Conservation (phyloP, 2,329 filamentous ascomycete species). For the Xylariomycetidae sp. region DNA sequence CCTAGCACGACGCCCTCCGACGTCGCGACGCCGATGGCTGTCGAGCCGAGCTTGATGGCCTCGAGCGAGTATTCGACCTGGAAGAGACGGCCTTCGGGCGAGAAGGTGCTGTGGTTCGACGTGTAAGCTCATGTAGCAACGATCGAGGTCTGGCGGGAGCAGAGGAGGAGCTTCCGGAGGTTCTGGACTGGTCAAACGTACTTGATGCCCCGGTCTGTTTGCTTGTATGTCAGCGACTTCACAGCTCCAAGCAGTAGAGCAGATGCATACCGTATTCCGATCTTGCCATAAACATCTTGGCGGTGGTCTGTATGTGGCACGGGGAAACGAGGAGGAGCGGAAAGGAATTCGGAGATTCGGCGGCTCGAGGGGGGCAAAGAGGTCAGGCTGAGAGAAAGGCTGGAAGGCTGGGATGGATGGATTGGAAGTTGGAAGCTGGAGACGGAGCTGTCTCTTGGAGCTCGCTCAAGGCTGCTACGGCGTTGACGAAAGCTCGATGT, state of each 20-base stretch:
- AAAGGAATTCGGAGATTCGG: conserved; percentile 4
- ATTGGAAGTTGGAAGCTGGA: too few species aligned
- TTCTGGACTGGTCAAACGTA: conserved; percentile 38
- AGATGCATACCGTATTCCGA: conserved; percentile 85
- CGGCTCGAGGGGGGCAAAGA: conserved; percentile 5
- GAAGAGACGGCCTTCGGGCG: conserved; percentile 97
- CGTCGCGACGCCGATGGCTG: conserved; percentile 95
- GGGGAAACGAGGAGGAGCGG: conserved; percentile 1
- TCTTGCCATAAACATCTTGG: conserved; percentile 98
- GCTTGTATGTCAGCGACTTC: conserved; percentile 20
- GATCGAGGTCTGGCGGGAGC: neutral
- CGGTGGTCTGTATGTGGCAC: conserved; percentile 31
- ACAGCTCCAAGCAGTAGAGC: conserved; percentile 13
- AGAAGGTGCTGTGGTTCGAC: conserved; percentile 88
- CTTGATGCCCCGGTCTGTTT: conserved; percentile 95
- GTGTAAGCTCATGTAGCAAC: conserved; percentile 7
- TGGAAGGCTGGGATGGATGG: conserved; percentile 6
- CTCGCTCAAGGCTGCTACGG: conserved; percentile 28
- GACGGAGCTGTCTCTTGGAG: too few species aligned
- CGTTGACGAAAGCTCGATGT: conserved; percentile 24
- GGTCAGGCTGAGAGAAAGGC: conserved; percentile 7
- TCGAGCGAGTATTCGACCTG: conserved; percentile 99
- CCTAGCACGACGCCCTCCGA: conserved; percentile 92
- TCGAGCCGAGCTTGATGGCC: conserved; percentile 98
- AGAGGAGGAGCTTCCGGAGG: conserved; percentile 5